Base-by-base conservation (phyloP, 495 filamentous ascomycete genomes). In the Acidiella bohemica region DNA sequence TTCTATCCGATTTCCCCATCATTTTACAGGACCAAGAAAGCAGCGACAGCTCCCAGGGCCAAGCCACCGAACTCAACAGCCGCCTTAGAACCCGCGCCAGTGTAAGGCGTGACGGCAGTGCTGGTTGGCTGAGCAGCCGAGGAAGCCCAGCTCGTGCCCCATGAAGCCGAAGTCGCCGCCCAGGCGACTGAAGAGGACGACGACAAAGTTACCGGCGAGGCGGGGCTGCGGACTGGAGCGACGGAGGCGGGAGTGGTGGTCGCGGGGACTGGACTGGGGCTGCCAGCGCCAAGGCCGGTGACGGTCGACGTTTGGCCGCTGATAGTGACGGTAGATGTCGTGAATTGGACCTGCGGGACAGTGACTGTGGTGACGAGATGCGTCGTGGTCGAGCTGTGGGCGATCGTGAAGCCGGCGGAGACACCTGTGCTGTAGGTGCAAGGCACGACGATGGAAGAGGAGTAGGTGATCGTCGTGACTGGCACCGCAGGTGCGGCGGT, bases 291-390 rank as follows among this genome's bases (percentile, higher is more conserved):
- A 27, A 74, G 49, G 17, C 59, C 68, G 29, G 73, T 67, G 26
- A 55, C 58, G 11, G 47, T 54, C 10, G 45, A 49, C n/a, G 49
- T 39, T 20, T 43, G 53, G 28, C 63, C 58, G 18, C 52, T 42
- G 32, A 57, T 57, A 13, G 54, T 42, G 21, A 62, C 19, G 8
- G 55, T 63, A 46, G 55, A 54, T 31, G 79, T 84, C 31, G 68
- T 70, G 67, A 86, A 83, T 49, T 59, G 62, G 36, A 87, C 73
- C 56, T 81, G 76, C n/a, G 82, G 82, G 31, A 86, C 76, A 32
- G 74, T 78, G 48, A 80, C 56, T 47, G 60, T 60, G 42, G 77
- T 84, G 63, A 58, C 63, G 56, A 80, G 59, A 25, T 57, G 46
- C 14, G 65, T 57, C 34, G 68, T 70, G 50, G 63, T 67, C 64